Base-by-base conservation (phyloP, 139 green algal genomes). In the Pleodorina starrii region DNA sequence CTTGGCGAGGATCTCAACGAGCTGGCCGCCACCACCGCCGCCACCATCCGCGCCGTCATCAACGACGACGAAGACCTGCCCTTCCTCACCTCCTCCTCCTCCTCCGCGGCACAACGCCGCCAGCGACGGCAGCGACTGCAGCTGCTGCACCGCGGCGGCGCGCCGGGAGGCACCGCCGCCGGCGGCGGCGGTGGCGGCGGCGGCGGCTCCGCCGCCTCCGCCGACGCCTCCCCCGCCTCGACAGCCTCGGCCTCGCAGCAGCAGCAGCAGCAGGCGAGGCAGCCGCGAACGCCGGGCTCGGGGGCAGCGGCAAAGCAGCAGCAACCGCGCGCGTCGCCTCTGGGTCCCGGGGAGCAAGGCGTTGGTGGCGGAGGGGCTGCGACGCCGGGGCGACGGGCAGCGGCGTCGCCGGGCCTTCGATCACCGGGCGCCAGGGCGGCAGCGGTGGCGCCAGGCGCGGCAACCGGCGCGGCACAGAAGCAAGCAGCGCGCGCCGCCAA, bases 31-130 rank as follows among this genome's bases (percentile, higher is more conserved):
- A 88, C 63, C 66, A 88, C 82, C 82, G 82, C 66, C 25, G 63
- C 82, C 82, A 88, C 82, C 66, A 79, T 88, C 63, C 82, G 82
- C 17, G 82, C 82, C n/a, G 82, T 79, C 82, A 87, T 87, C 60
- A 88, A 88, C 66, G 82, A 88, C 43, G 82, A 88, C 44, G 82
- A 88, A 63, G 82, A 88, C 82, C 44, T 71, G 66, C 82, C 82
- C 17, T 88, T 88, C 43, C 32, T 80, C 6, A 27, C 6, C 66
- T 54, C 63, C 21, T 36, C 51, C 42, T 23, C 57, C 72, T 36
- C 51, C 42, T 23, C 57, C 72, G 72, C 69, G 36, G 74, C 48
- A 48, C 35, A 35, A 1, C 82, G 82, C 44, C 63, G 66, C 32
- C 44, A 36, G n/a, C 44, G 76, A n/a, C 76, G 46, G 1, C 82